Evolutionary conservation across 2,329 filamentous ascomycete genomes (phyloP).

Genomic region (Annulohypoxylon truncatum): DNA sequence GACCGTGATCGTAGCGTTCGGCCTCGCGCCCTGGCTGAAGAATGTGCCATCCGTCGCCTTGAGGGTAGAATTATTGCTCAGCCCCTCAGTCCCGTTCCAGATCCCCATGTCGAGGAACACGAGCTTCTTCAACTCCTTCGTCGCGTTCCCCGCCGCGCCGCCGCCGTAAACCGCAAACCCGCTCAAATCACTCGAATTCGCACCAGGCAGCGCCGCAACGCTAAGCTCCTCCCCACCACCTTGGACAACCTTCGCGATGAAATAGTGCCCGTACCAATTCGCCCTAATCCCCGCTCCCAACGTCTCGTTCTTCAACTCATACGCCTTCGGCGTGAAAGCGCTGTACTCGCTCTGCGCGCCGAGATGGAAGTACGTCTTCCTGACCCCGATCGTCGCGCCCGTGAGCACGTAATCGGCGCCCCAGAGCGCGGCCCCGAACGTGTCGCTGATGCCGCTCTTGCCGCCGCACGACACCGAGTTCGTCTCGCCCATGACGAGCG

Average conservation of each 20-base stretch:
- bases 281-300: conserved; percentile 48
- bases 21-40: conserved; percentile 48
- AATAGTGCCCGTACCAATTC: conserved; percentile 52
- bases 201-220: conserved; percentile 50
- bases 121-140: conserved; percentile 45
- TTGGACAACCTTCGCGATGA: conserved; percentile 45
- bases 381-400: conserved; percentile 51
- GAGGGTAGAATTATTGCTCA: conserved; percentile 52
- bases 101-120: conserved; percentile 54
- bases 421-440: conserved; percentile 63
- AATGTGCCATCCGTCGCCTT: conserved; percentile 46
- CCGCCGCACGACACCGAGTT: conserved; percentile 57
- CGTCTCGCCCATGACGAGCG: conserved; percentile 60
- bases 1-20: conserved; percentile 44
- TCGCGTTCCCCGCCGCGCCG: not conserved
- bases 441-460: conserved; percentile 56
- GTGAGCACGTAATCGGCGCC: conserved; percentile 58
- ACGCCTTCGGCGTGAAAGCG: conserved; percentile 48
- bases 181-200: conserved; percentile 51
- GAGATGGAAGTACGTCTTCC: conserved; percentile 58
- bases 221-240: conserved; percentile 21
- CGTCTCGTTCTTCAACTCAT: conserved; percentile 49
- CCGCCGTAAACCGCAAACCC: conserved; percentile 50
- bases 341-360: conserved; percentile 53
- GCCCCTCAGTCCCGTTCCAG: conserved; percentile 52